Conservation (phyloP, 345 rosid species). For the Leavenworthia alabamica region DNA sequence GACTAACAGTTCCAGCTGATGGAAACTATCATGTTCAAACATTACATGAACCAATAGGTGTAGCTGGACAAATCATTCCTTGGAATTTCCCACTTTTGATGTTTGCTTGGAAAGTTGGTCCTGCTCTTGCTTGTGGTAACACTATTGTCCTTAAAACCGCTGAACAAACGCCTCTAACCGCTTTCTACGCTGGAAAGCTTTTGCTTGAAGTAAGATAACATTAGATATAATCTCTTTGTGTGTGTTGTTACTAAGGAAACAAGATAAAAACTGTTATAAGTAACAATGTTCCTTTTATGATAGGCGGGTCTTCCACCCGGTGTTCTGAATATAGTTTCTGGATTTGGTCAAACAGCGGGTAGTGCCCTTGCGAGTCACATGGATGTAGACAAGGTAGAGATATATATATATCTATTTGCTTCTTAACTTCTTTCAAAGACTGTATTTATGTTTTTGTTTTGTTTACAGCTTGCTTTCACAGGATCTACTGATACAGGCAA, state of each 20-base stretch:
- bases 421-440: neutral
- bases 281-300: conserved; percentile 15
- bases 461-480: conserved; percentile 76
- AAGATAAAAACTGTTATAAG: neutral
- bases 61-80: conserved; percentile 59
- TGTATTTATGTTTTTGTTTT: neutral
- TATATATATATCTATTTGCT: neutral
- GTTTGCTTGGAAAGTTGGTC: conserved; percentile 67
- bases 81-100: conserved; percentile 64
- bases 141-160: conserved; percentile 55
- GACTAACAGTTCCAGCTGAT: conserved; percentile 52
- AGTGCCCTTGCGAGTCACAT: conserved; percentile 80
- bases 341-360: conserved; percentile 83
- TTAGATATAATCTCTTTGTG: neutral
- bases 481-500: conserved; percentile 83
- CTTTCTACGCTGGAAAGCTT: conserved; percentile 50
- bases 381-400: conserved; percentile 89
- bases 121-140: conserved; percentile 61
- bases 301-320: conserved; percentile 96
- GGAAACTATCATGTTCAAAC: conserved; percentile 58
- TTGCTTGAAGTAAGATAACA: conserved; percentile 32
- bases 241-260: neutral
- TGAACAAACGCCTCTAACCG: conserved; percentile 62
- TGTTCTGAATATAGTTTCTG: conserved; percentile 78
- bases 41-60: conserved; percentile 60